A percentile compares a stretch with the other conserved stretches of the same genome.
Evolutionary conservation across 352 stramenopile species (phyloP).

Genomic region (Phytophthora pistaciae): DNA sequence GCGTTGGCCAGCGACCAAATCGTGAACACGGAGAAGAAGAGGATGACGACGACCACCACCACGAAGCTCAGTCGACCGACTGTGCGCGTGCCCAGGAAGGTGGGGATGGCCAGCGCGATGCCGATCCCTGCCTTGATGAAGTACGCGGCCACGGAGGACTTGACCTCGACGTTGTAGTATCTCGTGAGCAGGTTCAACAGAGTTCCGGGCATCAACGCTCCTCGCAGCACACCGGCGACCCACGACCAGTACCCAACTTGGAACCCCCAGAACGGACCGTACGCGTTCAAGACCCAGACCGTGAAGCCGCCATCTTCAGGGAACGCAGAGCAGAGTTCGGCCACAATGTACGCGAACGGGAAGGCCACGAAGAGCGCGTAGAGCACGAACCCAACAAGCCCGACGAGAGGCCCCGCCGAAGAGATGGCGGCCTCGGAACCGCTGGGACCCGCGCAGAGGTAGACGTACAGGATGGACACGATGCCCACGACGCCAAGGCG

Average conservation of each 20-base stretch:
- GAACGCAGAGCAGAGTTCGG: slow-evolving; percentile 91
- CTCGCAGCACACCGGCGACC: slow-evolving; percentile 73
- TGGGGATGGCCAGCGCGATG: slow-evolving; percentile 44
- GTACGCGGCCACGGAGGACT: slow-evolving; percentile 29
- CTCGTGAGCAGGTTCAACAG: slow-evolving; percentile 41
- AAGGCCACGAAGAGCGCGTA: slow-evolving; percentile 90
- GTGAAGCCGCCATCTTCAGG: slow-evolving; percentile 87
- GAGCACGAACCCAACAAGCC: slow-evolving; percentile 86
- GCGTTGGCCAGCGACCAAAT: slow-evolving; percentile 48
- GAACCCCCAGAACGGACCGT: slow-evolving; percentile 87
- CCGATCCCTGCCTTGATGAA: slow-evolving; percentile 51
- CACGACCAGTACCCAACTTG: slow-evolving; percentile 84
- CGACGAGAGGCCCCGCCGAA: slow-evolving; percentile 54
- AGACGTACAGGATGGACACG: slow-evolving; percentile 47
- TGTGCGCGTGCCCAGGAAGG: slow-evolving; percentile 46
- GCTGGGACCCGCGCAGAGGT: slow-evolving; percentile 44
- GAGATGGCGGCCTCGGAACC: slow-evolving; percentile 45
- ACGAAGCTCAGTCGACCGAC: slow-evolving; percentile 42
- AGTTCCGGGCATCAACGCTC: slow-evolving; percentile 71
- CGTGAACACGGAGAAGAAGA: slow-evolving; percentile 55
- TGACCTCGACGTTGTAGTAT: slow-evolving; percentile 44
- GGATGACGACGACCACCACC: slow-evolving; percentile 41
- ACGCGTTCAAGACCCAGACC: slow-evolving; percentile 92
- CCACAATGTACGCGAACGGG: slow-evolving; percentile 92
- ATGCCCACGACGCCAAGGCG: slow-evolving; percentile 35